Evolutionary conservation across 768 basidiomycete species (phyloP).

Genomic region (Tulasnella calospora): DNA sequence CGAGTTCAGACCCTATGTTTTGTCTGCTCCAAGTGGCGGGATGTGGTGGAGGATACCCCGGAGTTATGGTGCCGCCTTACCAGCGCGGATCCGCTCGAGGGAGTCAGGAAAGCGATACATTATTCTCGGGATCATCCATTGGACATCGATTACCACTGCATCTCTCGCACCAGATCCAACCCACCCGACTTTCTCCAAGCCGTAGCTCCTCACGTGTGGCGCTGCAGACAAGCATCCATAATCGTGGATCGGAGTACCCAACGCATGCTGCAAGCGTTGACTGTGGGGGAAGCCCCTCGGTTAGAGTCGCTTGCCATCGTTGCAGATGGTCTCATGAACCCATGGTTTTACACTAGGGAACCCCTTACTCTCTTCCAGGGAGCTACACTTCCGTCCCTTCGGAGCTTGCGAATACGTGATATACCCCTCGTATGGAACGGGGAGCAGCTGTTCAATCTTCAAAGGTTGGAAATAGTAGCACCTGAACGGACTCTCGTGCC

Average conservation of each 20-base stretch:
- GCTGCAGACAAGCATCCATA: background rate
- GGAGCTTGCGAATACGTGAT: fast-evolving
- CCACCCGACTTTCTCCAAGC: background rate
- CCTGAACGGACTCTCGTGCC: too few species aligned
- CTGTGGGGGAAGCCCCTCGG: background rate
- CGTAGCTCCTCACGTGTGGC: background rate
- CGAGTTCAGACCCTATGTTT: background rate
- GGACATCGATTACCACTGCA: background rate
- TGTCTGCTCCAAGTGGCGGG: background rate
- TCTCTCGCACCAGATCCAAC: background rate
- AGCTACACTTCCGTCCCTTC: background rate
- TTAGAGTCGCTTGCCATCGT: background rate
- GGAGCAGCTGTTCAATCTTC: background rate
- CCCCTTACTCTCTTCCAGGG: background rate
- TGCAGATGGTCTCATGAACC: fast-evolving
- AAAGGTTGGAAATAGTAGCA: too few species aligned
- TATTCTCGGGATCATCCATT: background rate
- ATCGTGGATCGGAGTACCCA: background rate
- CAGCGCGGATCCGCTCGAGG: background rate
- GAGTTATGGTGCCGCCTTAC: background rate
- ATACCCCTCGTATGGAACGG: background rate
- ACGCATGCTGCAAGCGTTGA: background rate
- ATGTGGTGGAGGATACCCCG: background rate
- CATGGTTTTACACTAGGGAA: too few species aligned
- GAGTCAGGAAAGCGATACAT: background rate